Base-by-base conservation (phyloP, 2,329 filamentous ascomycete species). In the Fusarium pseudonygamai region DNA sequence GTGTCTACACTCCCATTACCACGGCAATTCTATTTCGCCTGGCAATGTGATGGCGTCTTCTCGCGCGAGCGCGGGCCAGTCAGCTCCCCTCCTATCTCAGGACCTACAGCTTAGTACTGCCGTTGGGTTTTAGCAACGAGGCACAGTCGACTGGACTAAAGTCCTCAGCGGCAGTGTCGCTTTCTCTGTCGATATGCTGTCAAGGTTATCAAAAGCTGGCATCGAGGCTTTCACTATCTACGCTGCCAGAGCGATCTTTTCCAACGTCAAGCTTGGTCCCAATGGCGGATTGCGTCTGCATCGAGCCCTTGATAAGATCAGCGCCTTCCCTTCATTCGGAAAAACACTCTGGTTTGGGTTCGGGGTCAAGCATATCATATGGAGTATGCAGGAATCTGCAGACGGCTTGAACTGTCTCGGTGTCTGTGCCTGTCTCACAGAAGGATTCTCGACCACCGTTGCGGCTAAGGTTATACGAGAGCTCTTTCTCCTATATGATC, bases 291-390 rank as follows among this genome's bases (percentile, higher is more conserved):
- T 32, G 0, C 37, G 37, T 14, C 24, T 56, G 0, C 15, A 32
- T 0, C 8, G 2, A 0, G 53, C 53, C 3, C 26, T 56, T 2
- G 26, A 43, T 5, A 43, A 22, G 2, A 1, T 56, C 7, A 14
- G 3, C 8, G 22, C 53, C 0, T 43, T 56, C 0, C 53, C 37
- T 7, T 56, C 53, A 0, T 24, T 32, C 5, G 37, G 7, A 0
- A 26, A 32, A 6, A 28, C 0, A 0, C 8, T 56, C 0, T 42
- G 52, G 37, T 20, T 56, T 1, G 52, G 52, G 0, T 43, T 43
- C 2, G 37, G 37, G 1, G 37, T 56, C 0, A 56, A 12, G 28
- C 16, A 56, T 32, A 56, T 56, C 20, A 24, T 43, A 15, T 56
- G 53, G 53, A 56, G 26, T 0, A 12, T 43, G 16, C 28, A 24